Evolutionary conservation across 352 stramenopile genomes (phyloP), one percentile per base, ranked within the genome.

Genomic region (Pythium angustatum): DNA sequence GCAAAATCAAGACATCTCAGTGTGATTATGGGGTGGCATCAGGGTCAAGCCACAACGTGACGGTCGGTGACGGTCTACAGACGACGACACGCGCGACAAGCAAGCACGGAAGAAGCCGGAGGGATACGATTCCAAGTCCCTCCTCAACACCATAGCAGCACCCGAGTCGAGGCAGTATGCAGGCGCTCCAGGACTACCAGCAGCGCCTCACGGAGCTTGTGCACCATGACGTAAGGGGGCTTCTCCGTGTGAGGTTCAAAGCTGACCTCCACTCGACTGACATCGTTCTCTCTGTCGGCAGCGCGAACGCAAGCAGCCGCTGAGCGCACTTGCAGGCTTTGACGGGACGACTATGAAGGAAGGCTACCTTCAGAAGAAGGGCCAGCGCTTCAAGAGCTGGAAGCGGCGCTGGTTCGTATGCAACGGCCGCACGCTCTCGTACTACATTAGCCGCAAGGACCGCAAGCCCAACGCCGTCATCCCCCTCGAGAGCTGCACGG

Each of bases 401-500:
- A 93, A 90, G 61, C 85, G 81, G 26, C 84, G 86, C 36, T 95
- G 86, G 79, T 95, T 95, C 58, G 86, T 95, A 15, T 94, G 86
- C 68, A 78, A 94, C 48, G 86, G 83, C 45, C 80, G 83, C 50
- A 85, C 83, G 57, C 67, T 94, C 19, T 89, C 79, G 19, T 94
- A 94, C 71, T 94, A 88, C 76, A 94, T 90, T 65, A 82, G 75
- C 10, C 76, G 77, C 63, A 88, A 92, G 53, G 86, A 94, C 56
- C 78, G 80, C 55, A 90, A 88, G 65, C 86, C 86, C 22, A 94
- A 93, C 62, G 86, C 82, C 8, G 80, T 93, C 27, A 93, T 94
- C 62, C 76, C 80, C 26, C 78, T 94, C 22, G 83, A 91, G 63
- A 81, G 77, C 28, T 91, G 83, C 63, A 91, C 83, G 3, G 83